phyloP scores from a whole-genome alignment of 192 early-diverging fungal genomes.

The Cladochytrium replicatum region DNA sequence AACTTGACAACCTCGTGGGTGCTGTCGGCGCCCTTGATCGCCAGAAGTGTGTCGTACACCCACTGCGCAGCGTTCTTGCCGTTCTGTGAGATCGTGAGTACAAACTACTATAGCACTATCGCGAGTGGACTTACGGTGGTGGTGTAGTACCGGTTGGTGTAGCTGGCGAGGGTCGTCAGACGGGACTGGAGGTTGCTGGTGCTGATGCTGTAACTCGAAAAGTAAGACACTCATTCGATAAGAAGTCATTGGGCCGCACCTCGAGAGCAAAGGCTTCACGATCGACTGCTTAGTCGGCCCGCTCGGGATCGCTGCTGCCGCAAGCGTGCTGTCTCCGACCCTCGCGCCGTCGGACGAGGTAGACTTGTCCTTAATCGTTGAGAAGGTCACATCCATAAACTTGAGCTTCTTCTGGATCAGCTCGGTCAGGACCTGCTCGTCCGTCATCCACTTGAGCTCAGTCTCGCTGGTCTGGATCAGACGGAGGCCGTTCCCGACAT shows the following conservation, averaged over 20 bases:
- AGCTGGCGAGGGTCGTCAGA: slow-evolving; percentile 57
- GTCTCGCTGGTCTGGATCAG: no score
- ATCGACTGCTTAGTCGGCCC: no score
- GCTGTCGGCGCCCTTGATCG: background rate
- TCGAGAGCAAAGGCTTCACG: no score
- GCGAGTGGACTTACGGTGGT: no score
- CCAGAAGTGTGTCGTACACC: slow-evolving; percentile 41
- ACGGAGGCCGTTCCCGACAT: no score
- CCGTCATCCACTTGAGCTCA: no score
- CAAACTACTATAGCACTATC: no score
- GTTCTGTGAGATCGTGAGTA: no score
- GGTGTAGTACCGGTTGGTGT: slow-evolving; percentile 71
- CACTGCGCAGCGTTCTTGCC: slow-evolving; percentile 60
- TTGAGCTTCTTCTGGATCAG: slow-evolving; percentile 49
- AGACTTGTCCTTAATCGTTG: slow-evolving; percentile 43
- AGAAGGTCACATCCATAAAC: slow-evolving; percentile 72
- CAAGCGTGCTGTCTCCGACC: slow-evolving; percentile 7
- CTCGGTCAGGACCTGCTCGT: slow-evolving; percentile 38
- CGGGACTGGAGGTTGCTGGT: slow-evolving; percentile 48
- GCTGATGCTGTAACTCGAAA: no score
- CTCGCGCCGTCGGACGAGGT: background rate
- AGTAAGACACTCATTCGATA: no score
- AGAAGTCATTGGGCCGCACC: no score
- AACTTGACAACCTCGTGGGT: slow-evolving; percentile 19
- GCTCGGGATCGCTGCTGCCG: no score